These are phyloP conservation scores for Acanthamoeba triangularis DNA, from an alignment of 208 protist genomes.

Conservation along the genomic window DNA sequence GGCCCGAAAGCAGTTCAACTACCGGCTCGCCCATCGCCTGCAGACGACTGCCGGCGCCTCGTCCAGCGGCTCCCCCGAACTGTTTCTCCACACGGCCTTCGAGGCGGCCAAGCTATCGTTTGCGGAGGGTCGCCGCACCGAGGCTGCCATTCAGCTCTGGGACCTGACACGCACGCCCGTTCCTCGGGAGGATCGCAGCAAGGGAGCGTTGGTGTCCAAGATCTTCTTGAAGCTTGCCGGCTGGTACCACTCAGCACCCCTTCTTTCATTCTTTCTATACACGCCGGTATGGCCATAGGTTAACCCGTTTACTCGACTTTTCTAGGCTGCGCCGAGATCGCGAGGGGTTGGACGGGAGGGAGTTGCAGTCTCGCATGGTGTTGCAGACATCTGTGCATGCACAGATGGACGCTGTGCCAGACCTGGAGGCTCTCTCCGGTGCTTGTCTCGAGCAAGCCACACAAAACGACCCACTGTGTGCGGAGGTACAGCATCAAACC, in stretches of 20 bases:
- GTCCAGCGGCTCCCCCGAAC: not conserved
- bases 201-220: not conserved
- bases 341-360: conserved; percentile 5
- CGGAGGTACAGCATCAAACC: not conserved
- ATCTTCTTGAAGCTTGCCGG: conserved; percentile 56
- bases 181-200: not conserved
- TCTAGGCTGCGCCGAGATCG: conserved; percentile 17
- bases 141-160: conserved; percentile 46
- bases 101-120: conserved; percentile 30
- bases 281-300: not conserved
- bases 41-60: not conserved
- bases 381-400: not conserved
- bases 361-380: conserved; percentile 27
- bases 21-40: conserved; percentile 36
- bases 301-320: not conserved
- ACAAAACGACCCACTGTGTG: conserved; percentile 10
- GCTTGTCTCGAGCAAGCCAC: conserved; percentile 64
- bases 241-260: conserved; percentile 38
- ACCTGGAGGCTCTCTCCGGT: conserved; percentile 58
- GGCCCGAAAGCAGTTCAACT: conserved; percentile 63
- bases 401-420: not conserved
- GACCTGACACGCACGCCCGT: conserved; percentile 35
- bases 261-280: not conserved
- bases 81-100: not conserved
- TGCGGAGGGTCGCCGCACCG: conserved; percentile 13